phyloP scores from a whole-genome alignment of 1,139 yeast species.

The Suhomyces maxii region DNA sequence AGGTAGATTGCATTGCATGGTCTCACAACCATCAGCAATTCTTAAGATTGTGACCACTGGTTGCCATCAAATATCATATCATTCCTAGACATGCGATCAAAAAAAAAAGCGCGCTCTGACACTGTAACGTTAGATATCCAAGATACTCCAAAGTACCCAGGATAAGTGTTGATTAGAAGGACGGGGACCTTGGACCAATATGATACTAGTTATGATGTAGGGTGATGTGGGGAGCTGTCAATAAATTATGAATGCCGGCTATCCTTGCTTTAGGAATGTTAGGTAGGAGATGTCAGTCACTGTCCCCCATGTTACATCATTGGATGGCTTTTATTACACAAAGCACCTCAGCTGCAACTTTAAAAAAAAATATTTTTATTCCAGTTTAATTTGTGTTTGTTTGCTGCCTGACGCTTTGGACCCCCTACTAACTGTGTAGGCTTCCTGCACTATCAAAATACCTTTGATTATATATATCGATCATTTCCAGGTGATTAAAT shows the following conservation, averaged over 20 bases:
- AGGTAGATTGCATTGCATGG: slow-evolving; percentile 1
- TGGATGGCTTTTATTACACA: not conserved
- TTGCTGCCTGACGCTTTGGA: slow-evolving; percentile 12
- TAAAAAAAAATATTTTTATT: slow-evolving; percentile 3
- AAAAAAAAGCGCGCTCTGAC: not conserved
- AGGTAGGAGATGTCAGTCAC: not conserved
- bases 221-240: not conserved
- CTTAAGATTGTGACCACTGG: slow-evolving; percentile 5
- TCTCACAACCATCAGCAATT: slow-evolving; percentile 4
- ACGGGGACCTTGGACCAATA: not conserved
- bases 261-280: not conserved
- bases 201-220: too few species aligned
- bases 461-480: slow-evolving; percentile 8
- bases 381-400: slow-evolving; percentile 9
- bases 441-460: slow-evolving; percentile 4
- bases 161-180: too few species aligned
- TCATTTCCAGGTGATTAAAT: slow-evolving; percentile 1
- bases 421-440: slow-evolving; percentile 7
- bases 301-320: slow-evolving; percentile 4
- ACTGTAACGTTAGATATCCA: too few species aligned
- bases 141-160: too few species aligned
- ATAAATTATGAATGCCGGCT: not conserved
- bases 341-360: not conserved
- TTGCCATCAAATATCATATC: not conserved
- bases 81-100: slow-evolving; percentile 1